These are phyloP conservation scores for Gnomoniopsis smithogilvyi DNA, from an alignment of 2,329 filamentous ascomycete species.

Conservation along the genomic window DNA sequence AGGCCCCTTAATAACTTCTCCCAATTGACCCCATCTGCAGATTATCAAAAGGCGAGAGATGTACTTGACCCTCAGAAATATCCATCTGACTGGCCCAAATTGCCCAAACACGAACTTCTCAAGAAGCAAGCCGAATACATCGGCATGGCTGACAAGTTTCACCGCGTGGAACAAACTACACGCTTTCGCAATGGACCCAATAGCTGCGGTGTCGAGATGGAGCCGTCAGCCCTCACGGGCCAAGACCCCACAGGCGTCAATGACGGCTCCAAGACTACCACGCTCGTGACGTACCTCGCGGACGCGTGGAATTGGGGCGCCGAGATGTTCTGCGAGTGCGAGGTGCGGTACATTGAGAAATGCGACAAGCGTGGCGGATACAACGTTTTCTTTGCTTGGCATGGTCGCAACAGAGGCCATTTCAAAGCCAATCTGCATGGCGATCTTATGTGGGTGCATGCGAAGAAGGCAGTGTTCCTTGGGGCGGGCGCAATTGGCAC, in stretches of 20 bases:
- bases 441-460: slow-evolving; percentile 65
- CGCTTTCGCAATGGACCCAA: slow-evolving; percentile 60
- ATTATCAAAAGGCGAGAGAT: slow-evolving; percentile 52
- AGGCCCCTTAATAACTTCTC: not conserved
- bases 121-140: slow-evolving; percentile 53
- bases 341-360: slow-evolving; percentile 61
- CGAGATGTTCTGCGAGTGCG: slow-evolving; percentile 67
- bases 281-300: slow-evolving; percentile 62
- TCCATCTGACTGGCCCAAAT: slow-evolving; percentile 52
- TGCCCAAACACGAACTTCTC: slow-evolving; percentile 57
- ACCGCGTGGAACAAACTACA: slow-evolving; percentile 58
- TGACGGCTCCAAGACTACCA: slow-evolving; percentile 66
- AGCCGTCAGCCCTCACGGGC: slow-evolving; percentile 55
- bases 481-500: slow-evolving; percentile 64
- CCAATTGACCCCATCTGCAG: slow-evolving; percentile 27
- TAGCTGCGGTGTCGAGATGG: slow-evolving; percentile 62
- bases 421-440: slow-evolving; percentile 53
- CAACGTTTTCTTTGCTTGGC: slow-evolving; percentile 63
- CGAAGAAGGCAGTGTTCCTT: slow-evolving; percentile 62
- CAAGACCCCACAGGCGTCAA: slow-evolving; percentile 64
- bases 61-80: slow-evolving; percentile 60
- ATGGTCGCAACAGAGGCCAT: slow-evolving; percentile 53
- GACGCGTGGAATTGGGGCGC: slow-evolving; percentile 72
- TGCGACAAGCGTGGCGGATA: slow-evolving; percentile 51
- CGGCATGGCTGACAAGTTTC: slow-evolving; percentile 50